Conservation (phyloP, 495 filamentous ascomycete genomes). For the Hyaloscypha finlandica region DNA sequence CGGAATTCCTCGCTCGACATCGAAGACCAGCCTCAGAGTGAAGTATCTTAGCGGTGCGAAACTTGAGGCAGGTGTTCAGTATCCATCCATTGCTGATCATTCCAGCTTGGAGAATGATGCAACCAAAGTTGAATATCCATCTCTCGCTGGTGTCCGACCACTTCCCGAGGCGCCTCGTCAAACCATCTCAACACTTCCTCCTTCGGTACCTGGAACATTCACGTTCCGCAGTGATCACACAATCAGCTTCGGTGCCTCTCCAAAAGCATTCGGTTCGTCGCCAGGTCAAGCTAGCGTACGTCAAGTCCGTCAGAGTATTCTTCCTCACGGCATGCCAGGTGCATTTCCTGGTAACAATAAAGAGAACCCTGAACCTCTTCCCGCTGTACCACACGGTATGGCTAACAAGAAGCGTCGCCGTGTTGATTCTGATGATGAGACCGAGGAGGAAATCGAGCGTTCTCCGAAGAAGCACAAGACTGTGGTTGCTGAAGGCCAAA, state of each 20-base stretch:
- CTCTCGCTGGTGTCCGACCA: constrained; percentile 29
- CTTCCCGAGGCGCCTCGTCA: constrained; percentile 27
- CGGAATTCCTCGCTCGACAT: constrained; percentile 42
- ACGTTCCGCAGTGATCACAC: constrained; percentile 62
- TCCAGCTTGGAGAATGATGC: constrained; percentile 37
- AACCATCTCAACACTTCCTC: constrained; percentile 12
- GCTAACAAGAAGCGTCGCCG: constrained; percentile 72
- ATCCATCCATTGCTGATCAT: constrained; percentile 48
- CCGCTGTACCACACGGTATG: constrained; percentile 63
- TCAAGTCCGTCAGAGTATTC: constrained; percentile 53
- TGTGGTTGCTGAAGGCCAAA: constrained; percentile 19
- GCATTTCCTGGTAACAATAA: constrained; percentile 52
- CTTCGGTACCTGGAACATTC: constrained; percentile 52
- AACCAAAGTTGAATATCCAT: constrained; percentile 34
- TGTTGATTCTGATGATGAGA: constrained; percentile 50
- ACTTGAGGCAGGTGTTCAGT: constrained; percentile 23
- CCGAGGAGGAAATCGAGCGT: constrained; percentile 35
- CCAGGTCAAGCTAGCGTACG: constrained; percentile 58
- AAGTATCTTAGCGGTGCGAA: constrained; percentile 4
- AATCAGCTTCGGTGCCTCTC: constrained; percentile 51
- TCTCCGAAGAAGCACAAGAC: constrained; percentile 46
- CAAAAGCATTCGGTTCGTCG: constrained; percentile 48
- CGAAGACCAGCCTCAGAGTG: constrained; percentile 32
- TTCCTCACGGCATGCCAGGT: constrained; percentile 50
- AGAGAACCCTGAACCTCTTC: constrained; percentile 42